phyloP scores from a whole-genome alignment of 2,329 filamentous ascomycete species.

The Hypoxylon sp. region DNA sequence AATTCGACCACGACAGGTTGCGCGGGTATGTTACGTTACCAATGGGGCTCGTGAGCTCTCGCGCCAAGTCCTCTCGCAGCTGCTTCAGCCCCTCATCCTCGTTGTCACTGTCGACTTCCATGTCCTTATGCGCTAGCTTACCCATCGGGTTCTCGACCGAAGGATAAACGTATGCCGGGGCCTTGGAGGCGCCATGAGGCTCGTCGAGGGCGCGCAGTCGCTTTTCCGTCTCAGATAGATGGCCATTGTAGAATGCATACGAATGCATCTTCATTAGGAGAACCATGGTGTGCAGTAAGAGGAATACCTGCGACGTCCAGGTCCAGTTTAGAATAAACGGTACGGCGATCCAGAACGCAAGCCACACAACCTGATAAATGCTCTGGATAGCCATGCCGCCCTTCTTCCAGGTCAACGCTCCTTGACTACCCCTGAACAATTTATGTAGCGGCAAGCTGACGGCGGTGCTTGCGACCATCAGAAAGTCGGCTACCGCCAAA shows the following conservation, averaged over 20 bases:
- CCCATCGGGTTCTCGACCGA: constrained; percentile 69
- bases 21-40: constrained; percentile 91
- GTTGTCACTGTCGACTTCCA: constrained; percentile 59
- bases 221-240: constrained; percentile 88
- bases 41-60: constrained; percentile 90
- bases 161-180: constrained; percentile 83
- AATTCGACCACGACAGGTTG: constrained; percentile 88
- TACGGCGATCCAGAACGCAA: constrained; percentile 84
- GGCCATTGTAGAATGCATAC: constrained; percentile 98
- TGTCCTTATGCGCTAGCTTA: constrained; percentile 46
- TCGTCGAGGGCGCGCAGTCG: constrained; percentile 84
- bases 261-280: constrained; percentile 99
- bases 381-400: constrained; percentile 89
- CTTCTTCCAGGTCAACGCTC: constrained; percentile 78
- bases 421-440: constrained; percentile 69
- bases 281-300: constrained; percentile 90
- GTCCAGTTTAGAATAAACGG: constrained; percentile 92
- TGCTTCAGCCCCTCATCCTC: constrained; percentile 69
- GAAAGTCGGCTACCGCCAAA: constrained; percentile 83
- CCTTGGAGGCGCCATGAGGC: constrained; percentile 77
- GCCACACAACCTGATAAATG: constrained; percentile 83
- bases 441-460: constrained; percentile 81
- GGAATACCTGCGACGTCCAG: constrained; percentile 97
- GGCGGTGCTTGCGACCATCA: constrained; percentile 85
- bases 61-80: constrained; percentile 87